Percentiles rank a stretch among this genome's conserved stretches.
phyloP scores from a whole-genome alignment of 2,329 filamentous ascomycete species.

The Aspergillus terreus region DNA sequence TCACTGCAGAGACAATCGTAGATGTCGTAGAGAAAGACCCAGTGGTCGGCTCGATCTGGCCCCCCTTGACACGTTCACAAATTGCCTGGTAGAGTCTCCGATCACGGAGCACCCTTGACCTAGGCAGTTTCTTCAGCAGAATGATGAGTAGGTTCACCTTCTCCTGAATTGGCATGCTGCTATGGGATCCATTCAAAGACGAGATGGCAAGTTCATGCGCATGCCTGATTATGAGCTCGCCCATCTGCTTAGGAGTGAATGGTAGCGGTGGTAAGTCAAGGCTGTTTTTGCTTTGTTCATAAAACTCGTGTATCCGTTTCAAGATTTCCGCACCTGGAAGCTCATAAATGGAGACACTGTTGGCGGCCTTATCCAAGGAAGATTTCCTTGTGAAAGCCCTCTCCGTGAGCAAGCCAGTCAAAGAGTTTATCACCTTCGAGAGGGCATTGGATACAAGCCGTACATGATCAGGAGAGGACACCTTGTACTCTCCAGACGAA shows the following conservation, averaged over 20 bases:
- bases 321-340: conserved; percentile 46
- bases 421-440: conserved; percentile 26
- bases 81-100: conserved; percentile 34
- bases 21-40: conserved; percentile 34
- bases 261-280: conserved; percentile 61
- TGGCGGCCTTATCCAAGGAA: conserved; percentile 20
- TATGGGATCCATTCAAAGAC: conserved; percentile 24
- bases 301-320: conserved; percentile 62
- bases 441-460: conserved; percentile 22
- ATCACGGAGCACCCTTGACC: conserved; percentile 32
- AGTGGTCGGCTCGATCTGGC: conserved; percentile 22
- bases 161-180: conserved; percentile 48
- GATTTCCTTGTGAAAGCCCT: conserved; percentile 48
- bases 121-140: conserved; percentile 38
- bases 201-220: conserved; percentile 41
- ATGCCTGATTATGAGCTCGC: conserved; percentile 63
- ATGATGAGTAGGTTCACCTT: conserved; percentile 59
- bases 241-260: conserved; percentile 53
- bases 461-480: conserved; percentile 13
- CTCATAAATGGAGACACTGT: conserved; percentile 11
- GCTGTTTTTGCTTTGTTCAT: conserved; percentile 66
- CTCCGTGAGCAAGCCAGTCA: conserved; percentile 44
- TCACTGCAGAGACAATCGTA: conserved; percentile 48
- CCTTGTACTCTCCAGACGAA: conserved; percentile 11
- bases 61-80: conserved; percentile 20